Percentiles rank a stretch among this genome's conserved stretches.
Conservation (phyloP, 306 rosid genomes). For the Quercus alba region DNA sequence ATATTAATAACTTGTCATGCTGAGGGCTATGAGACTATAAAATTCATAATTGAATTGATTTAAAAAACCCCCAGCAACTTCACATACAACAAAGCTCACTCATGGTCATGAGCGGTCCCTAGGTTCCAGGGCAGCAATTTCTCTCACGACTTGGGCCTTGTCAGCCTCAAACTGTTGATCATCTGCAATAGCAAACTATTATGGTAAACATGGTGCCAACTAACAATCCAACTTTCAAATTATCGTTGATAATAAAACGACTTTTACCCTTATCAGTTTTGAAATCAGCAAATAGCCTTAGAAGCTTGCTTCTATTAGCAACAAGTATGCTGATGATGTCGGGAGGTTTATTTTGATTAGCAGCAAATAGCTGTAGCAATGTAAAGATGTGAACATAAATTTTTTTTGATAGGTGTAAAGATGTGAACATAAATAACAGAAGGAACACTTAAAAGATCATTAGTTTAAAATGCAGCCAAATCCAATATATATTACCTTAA, state of each 20-base stretch:
- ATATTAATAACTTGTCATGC: conserved; percentile 16
- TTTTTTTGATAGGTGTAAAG: not conserved
- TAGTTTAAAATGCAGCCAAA: conserved; percentile 5
- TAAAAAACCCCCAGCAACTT: conserved; percentile 10
- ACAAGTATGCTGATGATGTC: conserved; percentile 78
- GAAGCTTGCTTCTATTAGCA: conserved; percentile 84
- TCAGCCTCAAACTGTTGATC: conserved; percentile 96
- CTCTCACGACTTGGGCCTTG: conserved; percentile 92
- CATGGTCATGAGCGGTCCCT: conserved; percentile 42
- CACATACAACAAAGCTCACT: conserved; percentile 17
- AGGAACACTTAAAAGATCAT: not conserved
- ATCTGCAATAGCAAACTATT: conserved; percentile 46
- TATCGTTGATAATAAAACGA: not conserved
- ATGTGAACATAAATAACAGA: conserved; percentile 22
- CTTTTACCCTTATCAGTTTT: conserved; percentile 77
- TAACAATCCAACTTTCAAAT: conserved; percentile 8
- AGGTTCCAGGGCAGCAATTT: conserved; percentile 77
- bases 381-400: conserved; percentile 25
- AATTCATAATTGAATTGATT: conserved; percentile 33
- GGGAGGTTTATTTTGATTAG: conserved; percentile 87
- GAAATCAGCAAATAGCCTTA: conserved; percentile 88
- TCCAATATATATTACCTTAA: conserved; percentile 58
- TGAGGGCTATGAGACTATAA: conserved; percentile 29
- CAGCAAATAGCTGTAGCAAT: conserved; percentile 78
- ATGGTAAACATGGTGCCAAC: conserved; percentile 13